Evolutionary conservation across 176 grass and related monocot genomes (phyloP).

Genomic region (Echinochloa phyllopogon): DNA sequence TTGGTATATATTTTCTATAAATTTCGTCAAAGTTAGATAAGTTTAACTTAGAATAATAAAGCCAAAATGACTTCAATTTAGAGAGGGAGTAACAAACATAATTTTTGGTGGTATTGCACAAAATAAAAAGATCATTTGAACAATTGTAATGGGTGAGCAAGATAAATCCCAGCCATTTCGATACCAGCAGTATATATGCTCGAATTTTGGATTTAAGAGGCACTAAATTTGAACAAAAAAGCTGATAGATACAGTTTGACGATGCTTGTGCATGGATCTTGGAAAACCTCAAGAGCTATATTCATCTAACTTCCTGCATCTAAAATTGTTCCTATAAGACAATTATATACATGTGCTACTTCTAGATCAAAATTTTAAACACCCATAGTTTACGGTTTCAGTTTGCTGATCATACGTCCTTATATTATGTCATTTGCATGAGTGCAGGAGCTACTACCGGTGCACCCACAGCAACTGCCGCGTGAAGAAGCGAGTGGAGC

Average conservation of each 20-base stretch:
- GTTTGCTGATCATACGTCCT: neutral
- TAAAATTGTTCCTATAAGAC: neutral
- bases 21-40: too few species aligned
- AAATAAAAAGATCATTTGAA: neutral
- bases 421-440: neutral
- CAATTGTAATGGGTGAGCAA: neutral
- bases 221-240: neutral
- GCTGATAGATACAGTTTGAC: neutral
- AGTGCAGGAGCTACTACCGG: conserved; percentile 86
- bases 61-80: too few species aligned
- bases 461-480: conserved; percentile 97
- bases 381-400: neutral
- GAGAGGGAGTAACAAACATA: too few species aligned
- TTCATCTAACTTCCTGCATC: neutral
- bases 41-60: too few species aligned
- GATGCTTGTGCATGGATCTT: neutral
- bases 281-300: neutral
- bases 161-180: neutral
- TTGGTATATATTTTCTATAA: too few species aligned
- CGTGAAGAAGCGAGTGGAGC: conserved; percentile 96
- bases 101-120: neutral
- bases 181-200: neutral
- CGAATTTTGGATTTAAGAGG: neutral
- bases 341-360: neutral
- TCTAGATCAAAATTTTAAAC: neutral